phyloP scores from a whole-genome alignment of 2,329 filamentous ascomycete species.

The Alternaria brassicae region DNA sequence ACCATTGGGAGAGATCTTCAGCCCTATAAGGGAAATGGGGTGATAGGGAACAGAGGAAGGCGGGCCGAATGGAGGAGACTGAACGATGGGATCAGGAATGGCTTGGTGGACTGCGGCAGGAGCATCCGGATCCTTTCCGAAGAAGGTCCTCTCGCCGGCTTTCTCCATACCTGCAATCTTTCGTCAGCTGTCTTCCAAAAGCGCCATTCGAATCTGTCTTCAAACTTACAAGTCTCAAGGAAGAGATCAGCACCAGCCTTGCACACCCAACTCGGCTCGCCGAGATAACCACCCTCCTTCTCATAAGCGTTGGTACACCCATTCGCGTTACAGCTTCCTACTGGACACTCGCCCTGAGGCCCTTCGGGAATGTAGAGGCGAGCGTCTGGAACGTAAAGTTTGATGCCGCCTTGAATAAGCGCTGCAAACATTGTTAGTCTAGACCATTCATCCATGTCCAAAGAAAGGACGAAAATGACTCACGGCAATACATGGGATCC shows the following conservation, averaged over 20 bases:
- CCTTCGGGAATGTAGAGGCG: too few species aligned
- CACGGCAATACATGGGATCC: conserved; percentile 26
- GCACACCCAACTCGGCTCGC: conserved; percentile 30
- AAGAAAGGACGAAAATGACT: too few species aligned
- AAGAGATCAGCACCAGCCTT: conserved; percentile 25
- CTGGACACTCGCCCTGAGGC: conserved; percentile 4
- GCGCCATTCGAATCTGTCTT: too few species aligned
- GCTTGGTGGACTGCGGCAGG: background rate
- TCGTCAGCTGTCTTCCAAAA: background rate
- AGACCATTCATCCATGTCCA: background rate
- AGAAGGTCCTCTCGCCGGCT: conserved; percentile 14
- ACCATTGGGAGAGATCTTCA: background rate
- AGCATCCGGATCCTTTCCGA: background rate
- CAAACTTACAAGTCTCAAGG: conserved; percentile 25
- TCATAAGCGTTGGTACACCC: conserved; percentile 26
- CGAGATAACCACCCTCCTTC: conserved; percentile 19
- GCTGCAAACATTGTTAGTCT: conserved; percentile 1
- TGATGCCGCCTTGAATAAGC: conserved; percentile 29
- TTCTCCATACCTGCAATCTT: conserved; percentile 14
- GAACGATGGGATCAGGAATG: background rate
- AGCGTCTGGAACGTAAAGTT: conserved; percentile 14
- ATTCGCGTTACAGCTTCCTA: conserved; percentile 15
- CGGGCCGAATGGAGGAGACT: background rate
- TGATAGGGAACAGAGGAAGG: background rate
- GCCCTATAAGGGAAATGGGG: background rate